Percentiles rank a stretch among this genome's conserved stretches.
phyloP scores from a whole-genome alignment of 2,329 filamentous ascomycete genomes.

The Calonectria pseudoturangicola region DNA sequence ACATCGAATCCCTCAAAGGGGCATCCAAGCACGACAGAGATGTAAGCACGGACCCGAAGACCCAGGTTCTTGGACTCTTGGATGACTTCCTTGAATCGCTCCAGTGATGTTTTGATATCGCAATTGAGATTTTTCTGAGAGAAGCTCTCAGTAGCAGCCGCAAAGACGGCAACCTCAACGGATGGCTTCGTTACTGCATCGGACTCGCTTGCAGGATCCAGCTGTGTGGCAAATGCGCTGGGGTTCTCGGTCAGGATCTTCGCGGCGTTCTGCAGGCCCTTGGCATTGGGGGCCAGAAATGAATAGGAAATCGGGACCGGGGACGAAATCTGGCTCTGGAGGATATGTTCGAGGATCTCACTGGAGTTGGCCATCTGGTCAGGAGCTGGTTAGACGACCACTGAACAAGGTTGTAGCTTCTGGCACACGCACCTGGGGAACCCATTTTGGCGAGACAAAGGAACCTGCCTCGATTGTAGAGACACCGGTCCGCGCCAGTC shows the following conservation, averaged over 20 bases:
- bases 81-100: slow-evolving; percentile 82
- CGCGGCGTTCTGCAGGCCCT: slow-evolving; percentile 80
- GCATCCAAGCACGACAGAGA: slow-evolving; percentile 88
- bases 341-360: slow-evolving; percentile 82
- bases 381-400: slow-evolving; percentile 38
- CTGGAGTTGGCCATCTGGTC: slow-evolving; percentile 85
- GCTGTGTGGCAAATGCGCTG: slow-evolving; percentile 70
- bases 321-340: slow-evolving; percentile 74
- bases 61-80: slow-evolving; percentile 77
- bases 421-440: slow-evolving; percentile 78
- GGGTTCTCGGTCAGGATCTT: slow-evolving; percentile 72
- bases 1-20: slow-evolving; percentile 83
- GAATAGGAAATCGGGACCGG: slow-evolving; percentile 80
- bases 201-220: slow-evolving; percentile 63
- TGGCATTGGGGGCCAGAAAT: slow-evolving; percentile 86
- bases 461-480: slow-evolving; percentile 86
- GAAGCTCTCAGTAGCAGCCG: slow-evolving; percentile 87
- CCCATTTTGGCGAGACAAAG: slow-evolving; percentile 89
- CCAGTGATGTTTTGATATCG: slow-evolving; percentile 82
- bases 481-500: slow-evolving; percentile 81
- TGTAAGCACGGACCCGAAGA: slow-evolving; percentile 84
- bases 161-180: slow-evolving; percentile 87
- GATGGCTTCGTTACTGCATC: slow-evolving; percentile 66
- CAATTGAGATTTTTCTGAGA: slow-evolving; percentile 89
- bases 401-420: not conserved